Evolutionary conservation across 2,329 filamentous ascomycete species (phyloP).

Genomic region (Sporothrix humicola): DNA sequence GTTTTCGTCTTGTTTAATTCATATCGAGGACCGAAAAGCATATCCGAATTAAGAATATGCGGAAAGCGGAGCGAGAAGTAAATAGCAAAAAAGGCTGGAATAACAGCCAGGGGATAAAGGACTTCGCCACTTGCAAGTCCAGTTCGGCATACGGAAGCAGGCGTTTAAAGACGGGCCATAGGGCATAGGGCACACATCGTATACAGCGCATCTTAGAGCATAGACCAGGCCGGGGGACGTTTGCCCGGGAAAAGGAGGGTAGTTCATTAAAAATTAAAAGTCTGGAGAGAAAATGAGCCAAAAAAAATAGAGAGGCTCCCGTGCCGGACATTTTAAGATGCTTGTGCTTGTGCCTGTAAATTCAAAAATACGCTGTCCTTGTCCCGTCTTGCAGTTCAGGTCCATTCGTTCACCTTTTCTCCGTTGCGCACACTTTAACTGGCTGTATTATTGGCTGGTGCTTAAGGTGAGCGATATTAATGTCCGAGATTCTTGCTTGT

Average conservation of each 20-base stretch:
- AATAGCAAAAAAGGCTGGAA: background rate
- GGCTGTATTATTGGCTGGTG: background rate
- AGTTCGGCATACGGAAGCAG: background rate
- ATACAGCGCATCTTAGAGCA: background rate
- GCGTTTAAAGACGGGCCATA: background rate
- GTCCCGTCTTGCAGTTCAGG: background rate
- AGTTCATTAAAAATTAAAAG: conserved; percentile 1
- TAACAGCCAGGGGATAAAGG: background rate
- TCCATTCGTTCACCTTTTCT: background rate
- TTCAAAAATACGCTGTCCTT: background rate
- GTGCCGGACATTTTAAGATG: conserved; percentile 11
- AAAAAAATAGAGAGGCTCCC: background rate
- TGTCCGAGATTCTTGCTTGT: background rate
- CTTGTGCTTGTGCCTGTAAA: background rate
- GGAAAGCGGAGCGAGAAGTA: background rate
- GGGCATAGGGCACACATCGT: background rate
- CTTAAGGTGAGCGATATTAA: conserved; percentile 5
- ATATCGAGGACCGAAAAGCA: background rate
- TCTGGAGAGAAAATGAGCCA: background rate
- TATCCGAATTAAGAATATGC: conserved; percentile 4
- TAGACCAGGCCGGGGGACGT: conserved; percentile 1
- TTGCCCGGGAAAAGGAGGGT: conserved; percentile 21
- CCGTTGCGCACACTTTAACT: background rate
- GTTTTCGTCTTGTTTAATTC: background rate
- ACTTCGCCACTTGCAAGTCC: conserved; percentile 25